Base-by-base conservation (phyloP, 2,329 filamentous ascomycete genomes). In the Nemania diffusa region DNA sequence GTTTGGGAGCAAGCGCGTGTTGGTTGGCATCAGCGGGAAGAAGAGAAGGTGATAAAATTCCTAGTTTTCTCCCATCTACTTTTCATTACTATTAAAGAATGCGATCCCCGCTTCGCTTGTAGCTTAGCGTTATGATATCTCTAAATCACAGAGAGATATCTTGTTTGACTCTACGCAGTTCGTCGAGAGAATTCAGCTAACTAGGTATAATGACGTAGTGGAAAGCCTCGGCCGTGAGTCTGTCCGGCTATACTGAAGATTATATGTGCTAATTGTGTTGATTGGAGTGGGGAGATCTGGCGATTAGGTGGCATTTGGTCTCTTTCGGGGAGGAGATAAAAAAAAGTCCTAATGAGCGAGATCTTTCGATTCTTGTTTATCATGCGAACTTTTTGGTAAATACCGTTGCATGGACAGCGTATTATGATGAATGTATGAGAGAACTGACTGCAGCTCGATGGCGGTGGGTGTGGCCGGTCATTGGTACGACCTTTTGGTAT, bases 11-110 rank as follows among this genome's bases (percentile, higher is more conserved):
- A 60, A 40, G 27, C 20, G 11, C 61, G 65, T 20, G 4, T 1
- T 17, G 65, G 53, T 7, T 69, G 68, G 68, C 65, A 60, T 48
- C 5, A 17, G 3, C 2, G 1, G 8, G 20, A 46, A 42, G 11
- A 27, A 13, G 3, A 5, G 1, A 48, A 13, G 60, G 59, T 48
- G 64, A 64, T 59, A 27, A 24, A 9, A 37, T 15, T 7, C 15
- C 20, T 13, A 4, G 4, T 20, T 24, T 9, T 13, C 29, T 37
- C n/a, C 24, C 50, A n/a, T 17, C 27, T 13, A 26, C 9, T 13
- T 27, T 60, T 50, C 2, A 42, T 40, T 3, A 15, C 17, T 7
- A 7, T 53, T 15, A n/a, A 37, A 42, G 1, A 17, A 40, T 15
- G 26, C 7, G 27, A n/a, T 11, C n/a, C 27, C 22, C 3, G 13